Percentiles rank a stretch among this genome's conserved stretches.
These are phyloP conservation scores for Draba incana DNA, from an alignment of 345 rosid species.

Conservation along the genomic window DNA sequence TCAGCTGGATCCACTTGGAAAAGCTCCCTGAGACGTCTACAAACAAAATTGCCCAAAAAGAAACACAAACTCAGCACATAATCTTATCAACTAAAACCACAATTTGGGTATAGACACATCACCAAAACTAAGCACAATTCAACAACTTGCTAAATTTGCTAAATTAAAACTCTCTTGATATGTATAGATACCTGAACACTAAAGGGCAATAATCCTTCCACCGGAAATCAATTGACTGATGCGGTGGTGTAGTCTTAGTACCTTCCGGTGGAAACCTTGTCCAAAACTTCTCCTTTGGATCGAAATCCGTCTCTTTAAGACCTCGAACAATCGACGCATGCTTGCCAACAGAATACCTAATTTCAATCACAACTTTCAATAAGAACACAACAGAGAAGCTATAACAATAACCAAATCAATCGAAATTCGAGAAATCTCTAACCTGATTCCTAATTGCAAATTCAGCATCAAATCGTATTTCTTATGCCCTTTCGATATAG, in stretches of 20 bases:
- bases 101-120: slow-evolving; percentile 30
- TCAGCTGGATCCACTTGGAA: slow-evolving; percentile 92
- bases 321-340: slow-evolving; percentile 63
- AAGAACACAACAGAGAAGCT: slow-evolving; percentile 11
- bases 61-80: slow-evolving; percentile 22
- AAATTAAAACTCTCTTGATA: not conserved
- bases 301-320: slow-evolving; percentile 69
- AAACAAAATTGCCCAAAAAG: slow-evolving; percentile 38
- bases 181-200: slow-evolving; percentile 70
- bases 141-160: slow-evolving; percentile 22
- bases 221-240: slow-evolving; percentile 79
- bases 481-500: slow-evolving; percentile 92
- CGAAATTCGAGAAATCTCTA: not conserved
- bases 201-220: slow-evolving; percentile 98
- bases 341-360: slow-evolving; percentile 88
- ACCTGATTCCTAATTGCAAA: slow-evolving; percentile 93
- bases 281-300: slow-evolving; percentile 98
- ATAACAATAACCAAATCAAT: not conserved
- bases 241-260: slow-evolving; percentile 89
- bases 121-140: slow-evolving; percentile 11
- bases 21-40: slow-evolving; percentile 84
- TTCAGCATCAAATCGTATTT: slow-evolving; percentile 92
- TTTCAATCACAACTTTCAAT: slow-evolving; percentile 14
- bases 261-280: slow-evolving; percentile 94
- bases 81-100: slow-evolving; percentile 27